Base-by-base conservation (phyloP, 306 rosid genomes). In the Cicer cuneatum region DNA sequence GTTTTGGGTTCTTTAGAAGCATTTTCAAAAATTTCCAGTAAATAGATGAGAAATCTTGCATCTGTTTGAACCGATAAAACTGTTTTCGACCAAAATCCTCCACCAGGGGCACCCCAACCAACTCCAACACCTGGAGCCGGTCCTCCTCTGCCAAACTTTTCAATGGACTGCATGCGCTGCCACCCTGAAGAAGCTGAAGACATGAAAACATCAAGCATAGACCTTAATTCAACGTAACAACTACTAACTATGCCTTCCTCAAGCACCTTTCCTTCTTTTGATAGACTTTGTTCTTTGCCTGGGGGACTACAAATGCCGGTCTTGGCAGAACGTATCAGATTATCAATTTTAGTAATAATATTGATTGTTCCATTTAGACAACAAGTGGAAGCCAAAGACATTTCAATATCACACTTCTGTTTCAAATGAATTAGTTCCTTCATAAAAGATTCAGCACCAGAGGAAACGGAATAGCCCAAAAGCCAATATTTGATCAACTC, bases 81-180 rank as follows among this genome's bases (percentile, higher is more conserved):
- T 72, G 72, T 37, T 51, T 49, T 74, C 41, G 98, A 94, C 98
- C 98, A 94, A 85, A 76, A 90, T 73, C 97, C 99, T 77, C 97
- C 96, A 68, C 88, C 87, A 68, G 86, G 80, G 43, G 88, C 93
- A 73, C 96, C 98, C 98, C 98, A 94, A 64, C 98, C 98, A 80
- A 84, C 75, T 79, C 98, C 98, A 46, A 79, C 89, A 40, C 98
- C 98, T 9, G 98, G 97, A 83, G 92, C 92, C 7, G 96, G 97
- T 53, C 98, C 98, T 5, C 98, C 99, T 80, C 96, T 83, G 75
- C 96, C 97, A 63, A 94, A 94, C 45, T 76, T 84, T 85, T 92
- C 97, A 73, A 86, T 79, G 37, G 92, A 85, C 75, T 85, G 92
- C 81, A 86, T 63, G 43, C 4, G 24, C 24, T 57, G 81, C 88